phyloP scores from a whole-genome alignment of 495 filamentous ascomycete species.

The Neurospora tetrasperma region DNA sequence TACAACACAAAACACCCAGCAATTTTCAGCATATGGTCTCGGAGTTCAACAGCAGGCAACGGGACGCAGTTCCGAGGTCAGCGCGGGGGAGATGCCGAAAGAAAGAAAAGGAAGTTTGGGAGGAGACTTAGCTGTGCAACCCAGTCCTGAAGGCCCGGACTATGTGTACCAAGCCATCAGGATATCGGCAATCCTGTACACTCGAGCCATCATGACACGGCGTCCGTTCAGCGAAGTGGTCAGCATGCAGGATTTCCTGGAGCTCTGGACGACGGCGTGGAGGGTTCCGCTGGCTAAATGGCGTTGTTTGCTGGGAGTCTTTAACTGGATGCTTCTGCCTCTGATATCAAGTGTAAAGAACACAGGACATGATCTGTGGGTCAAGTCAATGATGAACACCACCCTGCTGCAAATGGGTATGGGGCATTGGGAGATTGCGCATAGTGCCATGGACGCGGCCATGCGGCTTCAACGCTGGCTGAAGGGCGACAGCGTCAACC shows the following conservation, averaged over 20 bases:
- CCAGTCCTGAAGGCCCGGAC: constrained; percentile 8
- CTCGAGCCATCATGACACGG: constrained; percentile 21
- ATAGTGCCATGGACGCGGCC: constrained; percentile 15
- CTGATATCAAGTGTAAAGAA: constrained; percentile 12
- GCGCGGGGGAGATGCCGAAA: neutral
- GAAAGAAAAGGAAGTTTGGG: neutral
- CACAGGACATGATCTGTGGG: constrained; percentile 19
- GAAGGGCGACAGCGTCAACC: neutral
- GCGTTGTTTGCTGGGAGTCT: constrained; percentile 25
- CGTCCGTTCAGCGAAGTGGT: constrained; percentile 19
- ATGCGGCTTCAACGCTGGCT: constrained; percentile 24
- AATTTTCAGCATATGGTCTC: neutral
- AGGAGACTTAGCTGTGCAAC: neutral
- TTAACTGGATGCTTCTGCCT: constrained; percentile 23
- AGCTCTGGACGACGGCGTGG: constrained; percentile 29
- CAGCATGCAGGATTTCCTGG: constrained; percentile 12
- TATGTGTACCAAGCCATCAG: constrained; percentile 26
- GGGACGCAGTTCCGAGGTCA: neutral
- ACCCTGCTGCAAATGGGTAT: constrained; percentile 25
- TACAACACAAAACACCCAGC: neutral
- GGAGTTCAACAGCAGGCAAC: neutral
- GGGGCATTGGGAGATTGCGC: constrained; percentile 28
- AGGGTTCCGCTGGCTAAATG: constrained; percentile 23
- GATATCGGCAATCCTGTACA: constrained; percentile 24
- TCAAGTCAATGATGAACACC: constrained; percentile 24